Percentiles rank a stretch among this genome's conserved stretches.
Evolutionary conservation across 2,329 filamentous ascomycete species (phyloP).

Genomic region (Ophidiomyces ophidiicola): DNA sequence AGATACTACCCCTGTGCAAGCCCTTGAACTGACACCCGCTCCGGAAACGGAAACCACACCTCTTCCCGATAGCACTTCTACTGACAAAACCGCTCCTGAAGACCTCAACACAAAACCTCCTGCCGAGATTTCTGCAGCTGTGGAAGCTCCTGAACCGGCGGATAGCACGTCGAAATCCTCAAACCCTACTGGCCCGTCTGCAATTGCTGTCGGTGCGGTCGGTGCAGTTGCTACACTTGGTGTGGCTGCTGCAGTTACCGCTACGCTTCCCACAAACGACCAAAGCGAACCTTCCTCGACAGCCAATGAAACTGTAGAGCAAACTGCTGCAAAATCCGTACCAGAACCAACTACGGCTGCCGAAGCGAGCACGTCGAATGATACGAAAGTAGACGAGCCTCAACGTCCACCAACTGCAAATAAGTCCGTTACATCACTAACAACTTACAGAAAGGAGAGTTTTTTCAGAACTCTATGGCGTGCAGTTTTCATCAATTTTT

Average conservation of each 20-base stretch:
- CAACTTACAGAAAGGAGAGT: constrained; percentile 26
- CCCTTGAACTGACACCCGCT: not conserved
- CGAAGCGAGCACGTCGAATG: constrained; percentile 8
- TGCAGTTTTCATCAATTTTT: constrained; percentile 31
- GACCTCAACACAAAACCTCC: not conserved
- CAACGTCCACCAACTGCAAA: constrained; percentile 18
- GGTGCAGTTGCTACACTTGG: not conserved
- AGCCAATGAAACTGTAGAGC: constrained; percentile 9
- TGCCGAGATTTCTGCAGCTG: not conserved
- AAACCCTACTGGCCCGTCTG: not conserved
- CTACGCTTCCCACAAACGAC: no score
- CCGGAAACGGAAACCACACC: not conserved
- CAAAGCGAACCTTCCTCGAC: not conserved
- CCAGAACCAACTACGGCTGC: constrained; percentile 12
- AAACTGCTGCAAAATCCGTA: constrained; percentile 8
- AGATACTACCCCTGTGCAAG: not conserved
- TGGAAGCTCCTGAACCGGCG: not conserved
- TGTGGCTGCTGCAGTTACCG: not conserved
- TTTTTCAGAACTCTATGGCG: constrained; percentile 33
- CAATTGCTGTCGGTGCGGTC: not conserved
- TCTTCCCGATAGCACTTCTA: not conserved
- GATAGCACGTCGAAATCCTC: not conserved
- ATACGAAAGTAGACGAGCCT: constrained; percentile 15
- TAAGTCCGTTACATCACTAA: constrained; percentile 30
- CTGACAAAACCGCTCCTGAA: not conserved